Conservation (phyloP, 495 filamentous ascomycete species). For the Astrothelium macrocarpum region DNA sequence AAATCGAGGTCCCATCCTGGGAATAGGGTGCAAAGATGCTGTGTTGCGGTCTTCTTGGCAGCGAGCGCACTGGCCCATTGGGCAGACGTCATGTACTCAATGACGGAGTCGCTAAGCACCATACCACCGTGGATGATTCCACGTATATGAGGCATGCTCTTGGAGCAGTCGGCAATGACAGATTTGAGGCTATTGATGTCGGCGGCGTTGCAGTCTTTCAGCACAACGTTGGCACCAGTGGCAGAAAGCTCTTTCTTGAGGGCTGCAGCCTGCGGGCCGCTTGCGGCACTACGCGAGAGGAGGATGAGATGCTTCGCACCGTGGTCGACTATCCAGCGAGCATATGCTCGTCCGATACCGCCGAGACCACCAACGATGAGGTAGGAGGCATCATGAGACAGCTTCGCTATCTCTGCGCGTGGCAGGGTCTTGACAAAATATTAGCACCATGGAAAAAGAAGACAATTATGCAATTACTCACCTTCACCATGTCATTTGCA, state of each 20-base stretch:
- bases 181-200: background rate
- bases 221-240: background rate
- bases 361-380: slow-evolving; percentile 39
- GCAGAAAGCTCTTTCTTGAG: background rate
- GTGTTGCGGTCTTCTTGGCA: background rate
- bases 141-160: background rate
- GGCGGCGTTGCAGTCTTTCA: background rate
- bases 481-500: slow-evolving; percentile 14
- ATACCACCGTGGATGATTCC: background rate
- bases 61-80: background rate
- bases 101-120: background rate
- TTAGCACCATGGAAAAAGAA: slow-evolving; percentile 8
- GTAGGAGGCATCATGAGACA: slow-evolving; percentile 28
- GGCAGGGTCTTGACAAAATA: background rate
- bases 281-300: slow-evolving; percentile 11
- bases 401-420: background rate
- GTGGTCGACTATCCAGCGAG: slow-evolving; percentile 16
- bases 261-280: background rate
- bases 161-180: background rate
- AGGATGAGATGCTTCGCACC: slow-evolving; percentile 20
- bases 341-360: slow-evolving; percentile 32
- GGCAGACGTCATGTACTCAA: background rate
- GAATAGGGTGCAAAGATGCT: background rate
- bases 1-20: slow-evolving; percentile 3
- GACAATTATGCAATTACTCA: background rate